Base-by-base conservation (phyloP, 2,329 filamentous ascomycete species). In the Colletotrichum sp. region DNA sequence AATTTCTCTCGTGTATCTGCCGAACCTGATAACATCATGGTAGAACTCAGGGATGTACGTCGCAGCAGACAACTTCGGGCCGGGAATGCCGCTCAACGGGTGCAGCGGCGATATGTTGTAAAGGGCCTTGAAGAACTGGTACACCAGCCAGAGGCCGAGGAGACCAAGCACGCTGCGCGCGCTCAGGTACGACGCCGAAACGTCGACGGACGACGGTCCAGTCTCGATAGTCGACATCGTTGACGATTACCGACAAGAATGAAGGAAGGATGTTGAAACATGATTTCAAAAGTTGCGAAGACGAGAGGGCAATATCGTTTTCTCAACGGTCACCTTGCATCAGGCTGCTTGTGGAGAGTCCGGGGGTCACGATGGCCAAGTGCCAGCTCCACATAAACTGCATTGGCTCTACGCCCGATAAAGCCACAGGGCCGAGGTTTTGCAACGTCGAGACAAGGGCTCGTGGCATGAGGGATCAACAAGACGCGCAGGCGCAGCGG, bases 51-150 rank as follows among this genome's bases (percentile, higher is more conserved):
- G 85, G 2, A 82, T 69, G 52, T 84, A 85, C 9, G 81, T 84
- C 5, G 79, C 80, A 2, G 84, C 83, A 4, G 85, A 83, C 1
- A 86, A 67, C 70, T 78, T 83, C 1, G 84, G 84, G 0, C 85
- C 85, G 7, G 85, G 85, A 26, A 87, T 82, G 10, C 78, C 78
- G 72, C 78, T 79, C 26, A 87, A 76, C 3, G 85, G 85, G 66
- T 87, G 85, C 18, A 86, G 76, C 4, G 84, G 83, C 3, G 85
- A 86, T 64, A 87, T 77, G 68, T 86, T 86, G 78, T 86, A 82
- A 9, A 80, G 63, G 18, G 71, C 77, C 15, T 80, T 65, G 9
- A 80, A 15, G 7, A 84, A 6, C 10, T 81, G 78, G 74, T 84
- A 86, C 1, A 63, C 71, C 15, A 84, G 18, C 81, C 82, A 85